Evolutionary conservation across 2,329 filamentous ascomycete genomes (phyloP).

Genomic region (Acrodontium crateriforme): DNA sequence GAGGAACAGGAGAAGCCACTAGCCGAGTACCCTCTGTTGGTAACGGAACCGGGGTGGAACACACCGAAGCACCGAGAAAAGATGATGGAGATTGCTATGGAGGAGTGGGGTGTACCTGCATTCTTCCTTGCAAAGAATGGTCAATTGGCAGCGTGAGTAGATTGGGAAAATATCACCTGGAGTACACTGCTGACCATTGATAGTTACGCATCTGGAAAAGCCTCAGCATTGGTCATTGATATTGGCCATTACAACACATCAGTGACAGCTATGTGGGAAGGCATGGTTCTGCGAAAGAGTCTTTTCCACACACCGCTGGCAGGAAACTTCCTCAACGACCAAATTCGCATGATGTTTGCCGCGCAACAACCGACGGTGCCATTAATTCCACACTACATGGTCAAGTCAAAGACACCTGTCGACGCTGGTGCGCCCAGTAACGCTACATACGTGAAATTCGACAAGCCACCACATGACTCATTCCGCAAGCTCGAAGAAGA

Average conservation of each 20-base stretch:
- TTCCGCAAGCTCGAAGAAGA: slow-evolving; percentile 83
- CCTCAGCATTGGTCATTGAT: slow-evolving; percentile 83
- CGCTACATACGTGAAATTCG: slow-evolving; percentile 59
- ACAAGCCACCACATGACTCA: slow-evolving; percentile 45
- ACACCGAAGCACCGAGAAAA: slow-evolving; percentile 76
- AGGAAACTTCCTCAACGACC: slow-evolving; percentile 78
- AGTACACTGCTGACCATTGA: slow-evolving; percentile 7
- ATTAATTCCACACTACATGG: slow-evolving; percentile 71
- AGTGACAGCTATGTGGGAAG: slow-evolving; percentile 84
- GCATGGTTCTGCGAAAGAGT: slow-evolving; percentile 76
- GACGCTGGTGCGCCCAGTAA: slow-evolving; percentile 72
- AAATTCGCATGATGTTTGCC: slow-evolving; percentile 69
- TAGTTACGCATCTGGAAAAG: slow-evolving; percentile 78
- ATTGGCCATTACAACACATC: slow-evolving; percentile 79
- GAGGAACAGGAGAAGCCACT: slow-evolving; percentile 58
- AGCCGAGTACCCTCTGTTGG: slow-evolving; percentile 75
- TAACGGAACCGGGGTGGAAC: slow-evolving; percentile 95
- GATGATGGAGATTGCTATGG: slow-evolving; percentile 91
- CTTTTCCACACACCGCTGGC: slow-evolving; percentile 63
- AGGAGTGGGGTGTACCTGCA: slow-evolving; percentile 87
- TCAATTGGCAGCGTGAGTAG: slow-evolving; percentile 60
- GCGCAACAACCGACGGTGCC: slow-evolving; percentile 55
- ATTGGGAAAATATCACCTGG: background rate
- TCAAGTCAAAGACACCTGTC: slow-evolving; percentile 76
- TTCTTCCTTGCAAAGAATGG: slow-evolving; percentile 87